Evolutionary conservation across 352 stramenopile species (phyloP).

Genomic region (Aphanomyces euteiches): DNA sequence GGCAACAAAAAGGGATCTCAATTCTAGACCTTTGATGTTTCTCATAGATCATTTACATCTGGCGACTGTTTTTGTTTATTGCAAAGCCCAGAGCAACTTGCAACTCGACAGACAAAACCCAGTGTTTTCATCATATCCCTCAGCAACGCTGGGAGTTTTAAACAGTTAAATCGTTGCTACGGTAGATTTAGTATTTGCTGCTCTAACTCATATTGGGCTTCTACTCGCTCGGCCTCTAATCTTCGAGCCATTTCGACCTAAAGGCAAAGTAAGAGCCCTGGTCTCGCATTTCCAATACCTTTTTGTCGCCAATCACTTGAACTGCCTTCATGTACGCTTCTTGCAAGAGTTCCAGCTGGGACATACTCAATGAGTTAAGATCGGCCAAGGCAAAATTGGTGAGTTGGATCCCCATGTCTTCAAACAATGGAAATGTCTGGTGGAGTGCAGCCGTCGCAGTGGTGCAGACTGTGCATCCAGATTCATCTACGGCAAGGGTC

Average conservation of each 20-base stretch:
- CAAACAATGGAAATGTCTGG: constrained; percentile 54
- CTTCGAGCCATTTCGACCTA: constrained; percentile 70
- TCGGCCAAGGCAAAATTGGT: constrained; percentile 57
- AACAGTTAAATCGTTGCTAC: not conserved
- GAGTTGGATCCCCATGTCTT: constrained; percentile 67
- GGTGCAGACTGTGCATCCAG: not conserved
- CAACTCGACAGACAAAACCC: no score
- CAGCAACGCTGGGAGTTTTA: no score
- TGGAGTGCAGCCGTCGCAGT: constrained; percentile 8
- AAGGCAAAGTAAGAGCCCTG: not conserved
- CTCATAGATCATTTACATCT: no score
- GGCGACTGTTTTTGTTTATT: no score
- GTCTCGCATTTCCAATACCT: constrained; percentile 41
- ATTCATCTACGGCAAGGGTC: no score
- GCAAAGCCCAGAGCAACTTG: no score
- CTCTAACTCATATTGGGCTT: constrained; percentile 63
- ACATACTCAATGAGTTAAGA: constrained; percentile 63
- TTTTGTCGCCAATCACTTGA: constrained; percentile 77
- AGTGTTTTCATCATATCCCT: no score
- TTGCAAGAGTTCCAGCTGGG: constrained; percentile 75
- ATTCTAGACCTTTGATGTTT: constrained; percentile 58
- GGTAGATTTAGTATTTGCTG: constrained; percentile 55
- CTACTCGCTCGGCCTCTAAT: constrained; percentile 68
- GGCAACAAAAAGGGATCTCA: constrained; percentile 95
- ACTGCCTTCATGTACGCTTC: constrained; percentile 80